Conservation (phyloP, 2,329 filamentous ascomycete genomes). For the Zasmidium cellare region DNA sequence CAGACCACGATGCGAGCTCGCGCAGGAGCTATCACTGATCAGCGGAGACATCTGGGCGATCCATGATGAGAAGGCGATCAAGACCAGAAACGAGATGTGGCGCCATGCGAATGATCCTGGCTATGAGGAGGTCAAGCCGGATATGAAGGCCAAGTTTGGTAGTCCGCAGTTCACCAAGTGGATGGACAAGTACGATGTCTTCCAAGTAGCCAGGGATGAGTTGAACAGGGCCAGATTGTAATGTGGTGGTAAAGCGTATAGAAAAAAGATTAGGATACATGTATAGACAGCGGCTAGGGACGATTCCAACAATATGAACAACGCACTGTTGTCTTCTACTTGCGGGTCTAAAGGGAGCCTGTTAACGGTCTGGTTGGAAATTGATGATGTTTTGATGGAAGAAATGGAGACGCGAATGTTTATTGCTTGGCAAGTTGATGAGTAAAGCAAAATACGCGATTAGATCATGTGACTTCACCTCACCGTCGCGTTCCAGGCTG, state of each 20-base stretch:
- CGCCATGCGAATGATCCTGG: neutral
- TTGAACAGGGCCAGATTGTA: neutral
- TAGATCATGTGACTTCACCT: neutral
- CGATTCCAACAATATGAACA: too few relatives aligned
- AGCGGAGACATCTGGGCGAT: neutral
- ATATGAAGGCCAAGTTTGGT: neutral
- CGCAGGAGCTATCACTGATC: neutral
- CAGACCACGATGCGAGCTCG: constrained; percentile 2
- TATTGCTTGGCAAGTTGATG: neutral
- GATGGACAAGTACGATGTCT: constrained; percentile 6
- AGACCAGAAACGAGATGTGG: constrained; percentile 1
- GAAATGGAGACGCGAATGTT: neutral
- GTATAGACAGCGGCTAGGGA: too few relatives aligned
- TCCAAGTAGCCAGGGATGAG: neutral
- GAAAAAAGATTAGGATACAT: too few relatives aligned
- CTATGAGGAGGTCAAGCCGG: neutral
- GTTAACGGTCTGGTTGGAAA: too few relatives aligned
- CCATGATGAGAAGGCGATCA: constrained; percentile 4
- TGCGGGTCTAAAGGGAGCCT: too few relatives aligned
- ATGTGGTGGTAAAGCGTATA: neutral
- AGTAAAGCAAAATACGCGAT: neutral
- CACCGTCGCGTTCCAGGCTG: too few relatives aligned
- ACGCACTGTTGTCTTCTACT: too few relatives aligned
- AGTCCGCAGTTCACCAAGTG: neutral
- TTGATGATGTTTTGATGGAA: neutral